Evolutionary conservation across 2,329 filamentous ascomycete genomes (phyloP), one percentile per base, ranked within the genome.

Genomic region (Exophiala phaeomuriformis): DNA sequence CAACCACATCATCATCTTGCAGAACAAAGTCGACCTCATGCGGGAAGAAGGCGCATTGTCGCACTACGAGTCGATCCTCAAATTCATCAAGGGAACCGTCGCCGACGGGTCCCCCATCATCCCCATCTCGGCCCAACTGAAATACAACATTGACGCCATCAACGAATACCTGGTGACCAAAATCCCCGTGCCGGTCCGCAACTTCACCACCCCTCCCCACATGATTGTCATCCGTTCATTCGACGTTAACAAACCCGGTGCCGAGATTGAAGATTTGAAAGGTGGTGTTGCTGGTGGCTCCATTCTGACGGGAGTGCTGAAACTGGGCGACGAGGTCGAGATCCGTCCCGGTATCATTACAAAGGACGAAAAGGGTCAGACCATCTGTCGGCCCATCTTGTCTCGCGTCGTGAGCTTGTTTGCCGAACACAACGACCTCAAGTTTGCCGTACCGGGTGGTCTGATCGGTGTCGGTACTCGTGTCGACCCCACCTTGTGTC

Each of bases 201-300:
- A 97, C 72, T 97, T 98, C 77, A 83, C 83, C 63, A 82, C 86
- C 65, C 88, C 91, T 62, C 93, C 93, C 41, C 90, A 95, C 75
- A 96, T 98, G 89, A 98, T 98, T 67, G 85, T 98, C 69, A 98
- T 98, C 71, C 89, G 93, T 72, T 97, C 91, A 1, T 98, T 98
- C 72, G 93, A 98, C 68, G 94, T 98, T 68, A 98, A 98, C 83
- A 98, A 98, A 81, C 93, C 93, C 40, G 93, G 93, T 81, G 90
- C 93, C 40, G 93, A 96, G 74, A 97, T 98, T 62, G 91, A 97
- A 57, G 93, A 98, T 65, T 80, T 98, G 59, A 96, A 97, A 81
- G 93, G 93, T 69, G 93, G 93, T 82, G 93, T 98, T 70, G 93
- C 93, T 64, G 93, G 93, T 83, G 93, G 93, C 63, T 90, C 84